Evolutionary conservation across 805 yeast species (phyloP), one percentile per base, ranked within the genome.

Genomic region (Sugiyamaella mastotermitis): DNA sequence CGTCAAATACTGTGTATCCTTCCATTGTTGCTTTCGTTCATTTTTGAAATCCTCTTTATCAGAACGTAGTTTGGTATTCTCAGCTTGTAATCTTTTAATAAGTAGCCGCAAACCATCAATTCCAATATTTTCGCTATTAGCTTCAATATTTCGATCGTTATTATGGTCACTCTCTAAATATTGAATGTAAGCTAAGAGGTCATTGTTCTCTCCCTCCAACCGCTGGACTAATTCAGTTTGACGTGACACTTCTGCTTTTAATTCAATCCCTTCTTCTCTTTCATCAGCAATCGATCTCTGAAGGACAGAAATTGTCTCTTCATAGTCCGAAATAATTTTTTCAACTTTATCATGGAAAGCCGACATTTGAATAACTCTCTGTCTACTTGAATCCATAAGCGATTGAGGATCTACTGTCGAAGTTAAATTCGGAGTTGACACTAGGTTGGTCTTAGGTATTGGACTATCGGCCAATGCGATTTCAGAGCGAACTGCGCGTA

Each of bases 1-100:
- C 3, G 50, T 48, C 19, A 48, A 31, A 25, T 48, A 46, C 29
- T 48, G 52, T 4, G 42, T 28, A 26, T 48, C 52, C 3, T 41
- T 20, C 33, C 24, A 9, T 13, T 44, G 47, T n/a, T 44, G 37
- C 22, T 42, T 46, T 19, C 41, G 48, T 21, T 41, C 48, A 15
- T 23, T 19, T 14, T 47, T 28, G 32, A 23, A 40, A 10, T 39
- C 16, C 15, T 22, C 41, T 10, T 39, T 23, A 32, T 45, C 40
- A 21, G 24, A 9, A 22, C 10, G 19, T 13, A 31, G 24, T 16
- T 15, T 17, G 7, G 16, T 13, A 7, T 9, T 19, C 11, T 33
- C 15, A 9, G 14, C 11, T 19, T 19, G 11, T 15, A 17, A 32
- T 33, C 14, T 9, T 11, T n/a, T 13, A n/a, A 24, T 14, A n/a